phyloP scores from a whole-genome alignment of 2,329 filamentous ascomycete species.

The Dactylonectria macrodidyma region DNA sequence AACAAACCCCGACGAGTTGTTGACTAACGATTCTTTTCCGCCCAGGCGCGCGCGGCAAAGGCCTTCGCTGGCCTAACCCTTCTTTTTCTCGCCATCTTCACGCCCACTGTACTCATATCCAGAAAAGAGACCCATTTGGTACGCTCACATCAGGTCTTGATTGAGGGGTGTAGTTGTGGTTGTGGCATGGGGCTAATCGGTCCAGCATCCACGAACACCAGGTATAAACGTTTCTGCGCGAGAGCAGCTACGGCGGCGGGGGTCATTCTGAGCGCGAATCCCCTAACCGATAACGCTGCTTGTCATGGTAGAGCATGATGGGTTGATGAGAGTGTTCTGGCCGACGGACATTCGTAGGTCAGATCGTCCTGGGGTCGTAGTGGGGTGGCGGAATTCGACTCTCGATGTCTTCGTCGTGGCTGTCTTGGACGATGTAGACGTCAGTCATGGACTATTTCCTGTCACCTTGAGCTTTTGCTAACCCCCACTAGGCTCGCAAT shows the following conservation, averaged over 20 bases:
- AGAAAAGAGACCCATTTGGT: conserved; percentile 85
- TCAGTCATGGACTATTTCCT: conserved; percentile 58
- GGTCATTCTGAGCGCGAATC: conserved; percentile 81
- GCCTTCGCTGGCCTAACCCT: conserved; percentile 87
- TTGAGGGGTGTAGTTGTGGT: not conserved
- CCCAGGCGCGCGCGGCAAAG: conserved; percentile 85
- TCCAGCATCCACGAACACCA: conserved; percentile 84
- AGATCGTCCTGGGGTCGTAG: conserved; percentile 84
- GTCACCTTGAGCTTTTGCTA: conserved; percentile 35
- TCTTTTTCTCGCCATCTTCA: conserved; percentile 86
- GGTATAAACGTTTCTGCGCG: conserved; percentile 90
- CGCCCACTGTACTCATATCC: conserved; percentile 89
- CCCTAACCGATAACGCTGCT: conserved; percentile 47
- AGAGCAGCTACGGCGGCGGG: conserved; percentile 93
- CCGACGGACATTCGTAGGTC: conserved; percentile 86
- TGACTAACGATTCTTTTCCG: conserved; percentile 19
- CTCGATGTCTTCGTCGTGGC: conserved; percentile 92
- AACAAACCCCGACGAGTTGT: not conserved
- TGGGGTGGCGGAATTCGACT: conserved; percentile 96
- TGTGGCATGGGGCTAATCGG: conserved; percentile 34
- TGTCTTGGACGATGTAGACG: conserved; percentile 91
- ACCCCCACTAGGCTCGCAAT: conserved; percentile 72
- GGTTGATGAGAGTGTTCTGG: conserved; percentile 98
- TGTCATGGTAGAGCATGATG: conserved; percentile 83
- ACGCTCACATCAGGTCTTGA: conserved; percentile 53